These are phyloP conservation scores for Metarhizium robertsii DNA, from an alignment of 2,329 filamentous ascomycete genomes.

Conservation along the genomic window DNA sequence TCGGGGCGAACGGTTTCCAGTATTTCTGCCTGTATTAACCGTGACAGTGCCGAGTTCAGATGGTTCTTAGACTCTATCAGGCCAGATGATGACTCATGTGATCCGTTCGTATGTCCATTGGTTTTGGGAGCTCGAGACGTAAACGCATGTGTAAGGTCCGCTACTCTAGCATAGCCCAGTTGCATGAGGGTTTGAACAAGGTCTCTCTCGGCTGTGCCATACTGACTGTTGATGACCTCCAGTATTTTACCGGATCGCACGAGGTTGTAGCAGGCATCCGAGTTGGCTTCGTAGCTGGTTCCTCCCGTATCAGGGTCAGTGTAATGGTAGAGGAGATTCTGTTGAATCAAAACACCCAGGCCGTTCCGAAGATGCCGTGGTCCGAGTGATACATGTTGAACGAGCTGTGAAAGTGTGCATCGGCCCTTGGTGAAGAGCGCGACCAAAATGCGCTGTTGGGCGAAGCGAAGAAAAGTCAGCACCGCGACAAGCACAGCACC, in stretches of 20 bases:
- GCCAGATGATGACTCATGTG: constrained; percentile 20
- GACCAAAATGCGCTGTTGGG: constrained; percentile 67
- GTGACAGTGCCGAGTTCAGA: constrained; percentile 40
- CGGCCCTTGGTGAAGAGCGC: constrained; percentile 72
- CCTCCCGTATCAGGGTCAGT: constrained; percentile 50
- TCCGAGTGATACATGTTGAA: constrained; percentile 61
- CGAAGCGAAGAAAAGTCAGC: constrained; percentile 15
- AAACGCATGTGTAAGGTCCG: constrained; percentile 60
- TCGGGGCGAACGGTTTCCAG: constrained; percentile 52
- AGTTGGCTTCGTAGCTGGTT: constrained; percentile 78
- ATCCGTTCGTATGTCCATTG: constrained; percentile 26
- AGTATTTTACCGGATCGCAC: constrained; percentile 75
- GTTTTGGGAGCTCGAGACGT: constrained; percentile 25
- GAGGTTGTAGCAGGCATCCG: constrained; percentile 70
- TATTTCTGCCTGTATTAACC: constrained; percentile 55
- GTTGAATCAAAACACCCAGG: constrained; percentile 76
- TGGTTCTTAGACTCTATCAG: constrained; percentile 36
- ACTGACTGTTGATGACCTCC: constrained; percentile 61
- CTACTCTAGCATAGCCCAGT: constrained; percentile 67
- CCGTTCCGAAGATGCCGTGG: constrained; percentile 72
- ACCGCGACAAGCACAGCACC: constrained; percentile 9
- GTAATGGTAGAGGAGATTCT: constrained; percentile 73
- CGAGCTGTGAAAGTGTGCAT: constrained; percentile 59
- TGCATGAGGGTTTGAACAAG: constrained; percentile 67
- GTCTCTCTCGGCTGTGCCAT: constrained; percentile 64